phyloP scores from a whole-genome alignment of 352 stramenopile species.

The Phytopythium oedochilum region DNA sequence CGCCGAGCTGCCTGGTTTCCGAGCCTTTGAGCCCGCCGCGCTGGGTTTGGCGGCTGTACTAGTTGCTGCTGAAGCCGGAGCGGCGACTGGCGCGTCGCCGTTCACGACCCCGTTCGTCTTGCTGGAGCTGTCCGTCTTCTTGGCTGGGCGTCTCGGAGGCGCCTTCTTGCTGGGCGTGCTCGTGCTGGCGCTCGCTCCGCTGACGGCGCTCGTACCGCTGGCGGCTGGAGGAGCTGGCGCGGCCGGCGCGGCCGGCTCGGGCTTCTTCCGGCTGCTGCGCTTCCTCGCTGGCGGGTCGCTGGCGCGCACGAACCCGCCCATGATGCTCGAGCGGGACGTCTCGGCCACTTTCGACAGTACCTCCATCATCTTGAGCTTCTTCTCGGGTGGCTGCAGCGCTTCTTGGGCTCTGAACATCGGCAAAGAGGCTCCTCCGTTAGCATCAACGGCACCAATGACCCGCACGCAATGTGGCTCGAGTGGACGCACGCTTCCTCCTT shows the following conservation, averaged over 20 bases:
- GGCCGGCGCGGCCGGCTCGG: conserved; percentile 7
- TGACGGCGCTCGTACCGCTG: conserved; percentile 1
- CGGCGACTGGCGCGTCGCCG: background rate
- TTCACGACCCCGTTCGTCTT: conserved; percentile 13
- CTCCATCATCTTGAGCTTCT: conserved; percentile 34
- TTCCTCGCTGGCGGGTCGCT: conserved; percentile 12
- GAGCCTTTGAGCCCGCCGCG: too few species aligned
- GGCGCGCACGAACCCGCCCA: conserved; percentile 6
- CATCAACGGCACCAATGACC: background rate
- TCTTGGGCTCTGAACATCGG: conserved; percentile 11
- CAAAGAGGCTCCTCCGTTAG: background rate
- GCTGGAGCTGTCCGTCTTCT: conserved; percentile 5
- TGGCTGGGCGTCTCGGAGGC: conserved; percentile 7
- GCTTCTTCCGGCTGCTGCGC: conserved; percentile 28
- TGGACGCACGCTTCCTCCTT: conserved; percentile 17
- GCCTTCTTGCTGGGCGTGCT: conserved; percentile 6
- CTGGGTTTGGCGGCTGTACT: background rate
- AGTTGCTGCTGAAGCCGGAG: background rate
- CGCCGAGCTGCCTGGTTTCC: background rate
- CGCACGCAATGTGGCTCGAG: background rate
- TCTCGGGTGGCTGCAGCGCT: conserved; percentile 26
- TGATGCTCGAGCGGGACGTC: conserved; percentile 7
- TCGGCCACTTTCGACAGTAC: conserved; percentile 20
- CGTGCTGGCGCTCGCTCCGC: background rate
- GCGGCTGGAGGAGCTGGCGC: conserved; percentile 6